phyloP scores from a whole-genome alignment of 768 basidiomycete species.

The Cystofilobasidium capitatum region DNA sequence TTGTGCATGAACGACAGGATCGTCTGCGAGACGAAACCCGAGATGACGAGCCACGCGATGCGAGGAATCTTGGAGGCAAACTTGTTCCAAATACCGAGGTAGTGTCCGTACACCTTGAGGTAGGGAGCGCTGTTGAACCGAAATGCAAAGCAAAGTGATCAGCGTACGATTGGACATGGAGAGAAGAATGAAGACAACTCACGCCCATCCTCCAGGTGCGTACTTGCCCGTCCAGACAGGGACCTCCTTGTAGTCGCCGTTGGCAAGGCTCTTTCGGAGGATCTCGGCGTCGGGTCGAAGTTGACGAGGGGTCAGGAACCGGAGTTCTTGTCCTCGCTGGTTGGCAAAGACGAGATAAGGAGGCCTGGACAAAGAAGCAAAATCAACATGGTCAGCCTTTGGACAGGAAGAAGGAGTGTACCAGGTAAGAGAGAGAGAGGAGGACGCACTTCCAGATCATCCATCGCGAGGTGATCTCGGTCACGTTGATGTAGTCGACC shows the following conservation, averaged over 20 bases:
- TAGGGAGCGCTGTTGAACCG: neutral
- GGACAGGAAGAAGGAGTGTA: neutral
- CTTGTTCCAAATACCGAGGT: conserved; percentile 3
- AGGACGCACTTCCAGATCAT: conserved; percentile 23
- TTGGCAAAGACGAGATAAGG: conserved; percentile 27
- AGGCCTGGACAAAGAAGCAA: no score
- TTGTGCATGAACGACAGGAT: conserved; percentile 13
- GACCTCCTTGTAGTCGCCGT: conserved; percentile 17
- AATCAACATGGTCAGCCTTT: no score
- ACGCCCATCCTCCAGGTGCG: conserved; percentile 11
- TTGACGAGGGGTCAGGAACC: conserved; percentile 22
- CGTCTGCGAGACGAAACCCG: conserved; percentile 21
- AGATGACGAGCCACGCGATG: conserved; percentile 19
- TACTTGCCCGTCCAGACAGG: conserved; percentile 15
- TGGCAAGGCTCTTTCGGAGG: conserved; percentile 17
- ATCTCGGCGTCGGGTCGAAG: conserved; percentile 14
- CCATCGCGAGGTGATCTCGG: conserved; percentile 22
- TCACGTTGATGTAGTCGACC: conserved; percentile 20
- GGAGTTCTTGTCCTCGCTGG: conserved; percentile 20
- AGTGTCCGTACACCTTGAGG: conserved; percentile 5
- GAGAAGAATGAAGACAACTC: neutral
- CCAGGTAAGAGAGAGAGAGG: neutral
- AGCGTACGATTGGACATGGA: neutral
- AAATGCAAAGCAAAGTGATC: neutral
- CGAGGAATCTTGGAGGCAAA: conserved; percentile 21